Evolutionary conservation across 805 yeast genomes (phyloP), one percentile per base, ranked within the genome.

Genomic region (Candida oleophila): DNA sequence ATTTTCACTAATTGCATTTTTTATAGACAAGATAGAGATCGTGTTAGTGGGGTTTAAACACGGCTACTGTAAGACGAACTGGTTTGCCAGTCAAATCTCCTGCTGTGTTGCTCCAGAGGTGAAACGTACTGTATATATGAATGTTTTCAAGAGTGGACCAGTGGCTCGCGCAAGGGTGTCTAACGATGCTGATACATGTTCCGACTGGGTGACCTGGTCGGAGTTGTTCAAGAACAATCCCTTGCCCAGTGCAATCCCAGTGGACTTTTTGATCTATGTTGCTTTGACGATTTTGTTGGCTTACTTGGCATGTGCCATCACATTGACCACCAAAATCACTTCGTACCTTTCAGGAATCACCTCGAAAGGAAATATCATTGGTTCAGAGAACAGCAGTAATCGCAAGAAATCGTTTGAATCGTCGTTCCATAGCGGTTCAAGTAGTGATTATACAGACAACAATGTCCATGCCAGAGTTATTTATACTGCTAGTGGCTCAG

Each of bases 401-500:
- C 4, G 14, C 12, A 33, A 33, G 36, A 7, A 33, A 7, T 8
- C 36, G 7, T 33, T 15, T 8, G 36, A 33, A 15, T 33, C 36
- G 4, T 33, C 36, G 4, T 16, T 16, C 22, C 37, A 34, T 15
- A 36, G 39, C 21, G 8, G 22, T 4, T 9, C 21, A 4, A 36
- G 22, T 16, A 20, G 22, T 20, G 21, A 19, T 19, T 11, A 28
- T 14, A 14, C 30, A 4, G 22, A 36, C 4, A 3, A 9, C 8
- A 16, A 9, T 16, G 21, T 19, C 2, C 32, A 46, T 25, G 57
- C 59, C 2, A 54, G 61, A 38, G 49, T 50, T 3, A 56, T 79
- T 55, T 80, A 78, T 55, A 68, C 81, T 11, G 83, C 81, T 0
- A 73, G 75, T 25, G 85, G 85, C 2, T 76, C 81, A 15, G 85